phyloP scores from a whole-genome alignment of 495 filamentous ascomycete species.

The Penicillium roqueforti region DNA sequence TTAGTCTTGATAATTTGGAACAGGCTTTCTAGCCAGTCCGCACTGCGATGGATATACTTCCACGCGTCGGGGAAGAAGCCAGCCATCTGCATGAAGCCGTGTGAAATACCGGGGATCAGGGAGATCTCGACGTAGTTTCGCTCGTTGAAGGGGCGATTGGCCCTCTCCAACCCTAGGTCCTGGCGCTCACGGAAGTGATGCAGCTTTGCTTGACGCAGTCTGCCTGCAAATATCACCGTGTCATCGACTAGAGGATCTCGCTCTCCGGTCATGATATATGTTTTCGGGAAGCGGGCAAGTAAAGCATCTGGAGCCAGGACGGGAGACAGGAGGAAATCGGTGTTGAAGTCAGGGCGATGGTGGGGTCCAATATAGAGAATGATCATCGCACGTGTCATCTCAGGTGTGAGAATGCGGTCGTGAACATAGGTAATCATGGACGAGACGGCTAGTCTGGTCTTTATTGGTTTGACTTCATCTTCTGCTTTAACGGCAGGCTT shows the following conservation, averaged over 20 bases:
- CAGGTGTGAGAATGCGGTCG: conserved; percentile 89
- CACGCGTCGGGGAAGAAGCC: conserved; percentile 80
- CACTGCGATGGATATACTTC: conserved; percentile 71
- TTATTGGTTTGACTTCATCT: conserved; percentile 62
- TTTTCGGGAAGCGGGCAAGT: conserved; percentile 80
- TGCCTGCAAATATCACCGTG: conserved; percentile 90
- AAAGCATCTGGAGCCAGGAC: conserved; percentile 82
- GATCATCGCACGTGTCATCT: conserved; percentile 99
- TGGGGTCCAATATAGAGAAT: conserved; percentile 95
- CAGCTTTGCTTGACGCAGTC: conserved; percentile 76
- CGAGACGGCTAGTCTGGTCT: conserved; percentile 83
- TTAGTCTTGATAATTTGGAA: conserved; percentile 52
- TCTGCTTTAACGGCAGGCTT: conserved; percentile 39
- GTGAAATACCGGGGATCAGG: conserved; percentile 80
- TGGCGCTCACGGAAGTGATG: conserved; percentile 58
- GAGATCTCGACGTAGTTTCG: conserved; percentile 74
- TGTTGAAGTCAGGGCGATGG: conserved; percentile 85
- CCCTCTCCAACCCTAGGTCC: conserved; percentile 56
- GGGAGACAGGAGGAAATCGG: conserved; percentile 85
- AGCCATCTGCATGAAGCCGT: conserved; percentile 92
- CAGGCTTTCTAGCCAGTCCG: conserved; percentile 70
- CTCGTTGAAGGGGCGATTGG: conserved; percentile 60
- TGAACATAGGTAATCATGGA: conserved; percentile 98
- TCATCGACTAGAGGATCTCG: conserved; percentile 95
- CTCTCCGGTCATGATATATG: conserved; percentile 90